phyloP scores from a whole-genome alignment of 2,329 filamentous ascomycete genomes.

The Alternaria gaisen region DNA sequence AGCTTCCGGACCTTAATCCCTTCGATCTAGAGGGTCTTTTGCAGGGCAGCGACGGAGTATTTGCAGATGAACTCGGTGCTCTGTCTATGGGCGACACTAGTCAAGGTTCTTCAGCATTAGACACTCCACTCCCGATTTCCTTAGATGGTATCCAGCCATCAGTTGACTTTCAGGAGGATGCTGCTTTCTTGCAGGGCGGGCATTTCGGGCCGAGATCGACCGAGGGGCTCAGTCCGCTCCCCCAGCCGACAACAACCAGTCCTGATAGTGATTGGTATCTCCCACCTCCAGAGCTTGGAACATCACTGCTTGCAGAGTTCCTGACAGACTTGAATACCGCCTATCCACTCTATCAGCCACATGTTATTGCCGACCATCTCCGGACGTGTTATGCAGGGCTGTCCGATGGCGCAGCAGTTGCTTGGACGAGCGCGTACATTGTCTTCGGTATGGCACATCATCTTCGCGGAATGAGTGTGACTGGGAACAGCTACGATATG shows the following conservation, averaged over 20 bases:
- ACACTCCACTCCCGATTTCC: neutral
- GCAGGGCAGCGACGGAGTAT: neutral
- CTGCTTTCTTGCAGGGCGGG: conserved; percentile 25
- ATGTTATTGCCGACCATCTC: conserved; percentile 33
- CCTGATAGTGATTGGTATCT: conserved; percentile 28
- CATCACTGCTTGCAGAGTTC: conserved; percentile 34
- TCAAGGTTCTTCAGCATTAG: neutral
- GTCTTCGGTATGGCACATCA: conserved; percentile 39
- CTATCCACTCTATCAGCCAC: conserved; percentile 31
- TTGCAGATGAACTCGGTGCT: neutral
- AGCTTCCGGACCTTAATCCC: conserved; percentile 19
- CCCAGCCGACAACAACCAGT: conserved; percentile 1
- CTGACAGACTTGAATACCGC: conserved; percentile 39
- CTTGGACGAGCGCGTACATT: conserved; percentile 36
- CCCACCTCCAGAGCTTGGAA: conserved; percentile 34
- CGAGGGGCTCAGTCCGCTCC: neutral
- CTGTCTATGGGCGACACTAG: neutral
- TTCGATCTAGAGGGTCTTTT: conserved; percentile 15
- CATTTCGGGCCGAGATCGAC: conserved; percentile 11
- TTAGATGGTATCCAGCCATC: conserved; percentile 17
- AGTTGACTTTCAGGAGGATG: conserved; percentile 24
- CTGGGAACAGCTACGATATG: conserved; percentile 29
- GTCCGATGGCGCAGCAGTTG: conserved; percentile 33
- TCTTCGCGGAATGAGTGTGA: conserved; percentile 33
- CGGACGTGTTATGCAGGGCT: conserved; percentile 34